Evolutionary conservation across 768 basidiomycete genomes (phyloP).

Genomic region (Candolleomyces efflorescens): DNA sequence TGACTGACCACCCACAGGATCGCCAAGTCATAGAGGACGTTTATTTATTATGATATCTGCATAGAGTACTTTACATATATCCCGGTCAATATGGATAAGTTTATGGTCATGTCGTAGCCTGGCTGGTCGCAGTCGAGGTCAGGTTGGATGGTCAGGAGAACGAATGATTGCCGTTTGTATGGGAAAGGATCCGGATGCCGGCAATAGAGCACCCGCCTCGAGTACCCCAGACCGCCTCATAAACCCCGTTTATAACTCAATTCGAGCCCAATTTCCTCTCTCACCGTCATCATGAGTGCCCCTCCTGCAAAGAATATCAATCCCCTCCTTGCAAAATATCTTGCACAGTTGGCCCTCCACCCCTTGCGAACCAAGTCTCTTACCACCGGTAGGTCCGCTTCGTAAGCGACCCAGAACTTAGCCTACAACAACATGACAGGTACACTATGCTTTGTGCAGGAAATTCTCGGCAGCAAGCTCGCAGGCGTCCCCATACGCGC

Average conservation of each 20-base stretch:
- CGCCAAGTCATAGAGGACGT: conserved; percentile 11
- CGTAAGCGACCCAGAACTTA: background rate
- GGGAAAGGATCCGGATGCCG: conserved; percentile 9
- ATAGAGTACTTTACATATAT: conserved; percentile 21
- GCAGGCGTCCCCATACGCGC: conserved; percentile 56
- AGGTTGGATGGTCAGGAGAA: background rate
- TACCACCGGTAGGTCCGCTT: conserved; percentile 53
- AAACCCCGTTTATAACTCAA: background rate
- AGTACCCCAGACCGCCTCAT: conserved; percentile 2
- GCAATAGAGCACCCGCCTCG: background rate
- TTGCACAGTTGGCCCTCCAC: conserved; percentile 58
- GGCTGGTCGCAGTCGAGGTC: background rate
- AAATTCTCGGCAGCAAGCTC: conserved; percentile 71
- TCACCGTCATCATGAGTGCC: conserved; percentile 34
- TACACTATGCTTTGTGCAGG: conserved; percentile 66
- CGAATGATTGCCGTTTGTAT: background rate
- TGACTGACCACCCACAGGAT: conserved; percentile 15
- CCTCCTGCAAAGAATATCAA: conserved; percentile 23
- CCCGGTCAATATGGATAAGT: background rate
- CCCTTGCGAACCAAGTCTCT: conserved; percentile 79
- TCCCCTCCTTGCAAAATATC: conserved; percentile 65
- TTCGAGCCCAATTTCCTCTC: conserved; percentile 8
- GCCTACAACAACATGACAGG: conserved; percentile 21
- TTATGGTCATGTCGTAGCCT: background rate
- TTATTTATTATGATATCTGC: conserved; percentile 20